Evolutionary conservation across 495 filamentous ascomycete genomes (phyloP).

Genomic region (Talaromyces stipitatus): DNA sequence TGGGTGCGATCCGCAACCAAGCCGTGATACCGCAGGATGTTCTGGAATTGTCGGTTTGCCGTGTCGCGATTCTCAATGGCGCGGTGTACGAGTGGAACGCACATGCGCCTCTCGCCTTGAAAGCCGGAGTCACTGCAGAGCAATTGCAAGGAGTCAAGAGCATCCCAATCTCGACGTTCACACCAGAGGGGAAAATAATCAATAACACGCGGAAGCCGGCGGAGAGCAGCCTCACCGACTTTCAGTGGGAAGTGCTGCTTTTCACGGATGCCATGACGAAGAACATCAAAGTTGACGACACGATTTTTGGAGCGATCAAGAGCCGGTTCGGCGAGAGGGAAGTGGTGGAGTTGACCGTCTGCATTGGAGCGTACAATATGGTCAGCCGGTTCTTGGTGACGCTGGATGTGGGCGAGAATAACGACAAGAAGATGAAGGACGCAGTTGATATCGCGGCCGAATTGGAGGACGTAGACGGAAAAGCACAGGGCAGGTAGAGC

Average conservation of each 20-base stretch:
- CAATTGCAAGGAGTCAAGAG: constrained; percentile 9
- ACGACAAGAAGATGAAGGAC: constrained; percentile 15
- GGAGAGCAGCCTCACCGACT: constrained; percentile 18
- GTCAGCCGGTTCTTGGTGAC: constrained; percentile 69
- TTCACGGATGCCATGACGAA: constrained; percentile 8
- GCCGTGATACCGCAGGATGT: constrained; percentile 51
- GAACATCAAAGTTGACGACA: constrained; percentile 52
- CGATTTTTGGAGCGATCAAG: constrained; percentile 54
- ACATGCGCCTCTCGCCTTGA: constrained; percentile 56
- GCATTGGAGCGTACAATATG: constrained; percentile 65
- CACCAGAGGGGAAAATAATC: neutral
- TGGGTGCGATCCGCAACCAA: constrained; percentile 63
- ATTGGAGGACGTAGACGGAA: neutral
- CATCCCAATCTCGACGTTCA: constrained; percentile 2
- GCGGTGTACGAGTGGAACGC: constrained; percentile 77
- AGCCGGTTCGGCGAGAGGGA: constrained; percentile 54
- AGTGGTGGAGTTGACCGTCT: constrained; percentile 60
- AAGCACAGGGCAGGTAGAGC: neutral
- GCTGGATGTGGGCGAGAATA: constrained; percentile 59
- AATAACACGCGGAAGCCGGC: neutral
- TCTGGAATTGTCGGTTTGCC: constrained; percentile 65
- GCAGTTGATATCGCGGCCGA: neutral
- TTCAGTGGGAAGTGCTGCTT: constrained; percentile 56
- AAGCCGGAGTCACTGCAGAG: constrained; percentile 17
- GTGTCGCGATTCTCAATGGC: constrained; percentile 64